phyloP scores from a whole-genome alignment of 768 basidiomycete species.

The Lentinus tigrinus region DNA sequence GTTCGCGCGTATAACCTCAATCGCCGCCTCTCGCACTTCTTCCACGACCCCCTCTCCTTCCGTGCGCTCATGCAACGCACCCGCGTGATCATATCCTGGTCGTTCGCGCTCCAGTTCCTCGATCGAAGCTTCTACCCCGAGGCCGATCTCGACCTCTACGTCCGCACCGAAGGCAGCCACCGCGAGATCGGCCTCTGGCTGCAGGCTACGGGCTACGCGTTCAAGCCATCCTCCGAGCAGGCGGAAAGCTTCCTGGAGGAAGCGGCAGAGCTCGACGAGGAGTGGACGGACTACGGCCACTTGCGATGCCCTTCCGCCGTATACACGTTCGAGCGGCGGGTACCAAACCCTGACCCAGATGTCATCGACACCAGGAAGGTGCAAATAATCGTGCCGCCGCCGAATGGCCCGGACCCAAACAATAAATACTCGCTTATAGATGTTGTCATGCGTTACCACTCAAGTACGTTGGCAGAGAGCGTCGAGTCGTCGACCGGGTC shows the following conservation, averaged over 20 bases:
- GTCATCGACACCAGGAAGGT: slow-evolving; percentile 27
- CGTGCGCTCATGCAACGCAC: slow-evolving; percentile 42
- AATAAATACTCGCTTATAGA: slow-evolving; percentile 30
- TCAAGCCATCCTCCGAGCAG: not conserved
- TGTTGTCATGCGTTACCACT: slow-evolving; percentile 44
- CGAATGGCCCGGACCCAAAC: not conserved
- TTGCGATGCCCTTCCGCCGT: slow-evolving; percentile 23
- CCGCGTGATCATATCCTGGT: slow-evolving; percentile 49
- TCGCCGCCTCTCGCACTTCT: slow-evolving; percentile 24
- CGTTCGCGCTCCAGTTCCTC: slow-evolving; percentile 50
- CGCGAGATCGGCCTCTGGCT: slow-evolving; percentile 38
- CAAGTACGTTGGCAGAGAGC: slow-evolving; percentile 39
- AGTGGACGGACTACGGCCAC: too few species aligned
- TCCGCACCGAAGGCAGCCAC: slow-evolving; percentile 18
- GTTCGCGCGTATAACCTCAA: slow-evolving; percentile 19
- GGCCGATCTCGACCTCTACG: slow-evolving; percentile 52
- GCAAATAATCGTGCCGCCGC: slow-evolving; percentile 39
- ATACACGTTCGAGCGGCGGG: slow-evolving; percentile 31
- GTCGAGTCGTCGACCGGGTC: not conserved
- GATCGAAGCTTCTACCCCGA: slow-evolving; percentile 40
- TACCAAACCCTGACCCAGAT: not conserved
- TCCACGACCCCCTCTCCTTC: slow-evolving; percentile 37
- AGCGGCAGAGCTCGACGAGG: too few species aligned
- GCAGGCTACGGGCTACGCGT: slow-evolving; percentile 31
- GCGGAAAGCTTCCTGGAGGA: too few species aligned